Conservation (phyloP, 2,329 filamentous ascomycete species). For the Sphaerulina populicola region DNA sequence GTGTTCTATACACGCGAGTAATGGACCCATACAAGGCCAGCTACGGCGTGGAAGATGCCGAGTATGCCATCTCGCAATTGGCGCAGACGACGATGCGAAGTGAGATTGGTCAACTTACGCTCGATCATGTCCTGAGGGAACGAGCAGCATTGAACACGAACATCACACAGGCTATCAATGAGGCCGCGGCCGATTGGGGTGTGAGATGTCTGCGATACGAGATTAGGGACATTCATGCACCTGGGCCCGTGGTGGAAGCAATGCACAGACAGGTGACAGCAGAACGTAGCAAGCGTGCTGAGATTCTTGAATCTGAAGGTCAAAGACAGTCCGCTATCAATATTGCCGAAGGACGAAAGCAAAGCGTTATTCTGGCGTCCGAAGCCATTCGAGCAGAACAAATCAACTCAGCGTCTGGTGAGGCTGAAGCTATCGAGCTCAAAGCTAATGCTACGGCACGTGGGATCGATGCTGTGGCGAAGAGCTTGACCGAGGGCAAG, state of each 20-base stretch:
- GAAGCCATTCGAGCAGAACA: conserved; percentile 84
- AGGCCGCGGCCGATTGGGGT: conserved; percentile 93
- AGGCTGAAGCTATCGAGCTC: conserved; percentile 84
- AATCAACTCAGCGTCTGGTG: conserved; percentile 86
- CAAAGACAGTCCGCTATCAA: conserved; percentile 97
- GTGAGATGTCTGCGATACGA: conserved; percentile 94
- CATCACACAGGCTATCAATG: conserved; percentile 98
- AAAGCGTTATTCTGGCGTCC: conserved; percentile 90
- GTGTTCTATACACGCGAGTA: conserved; percentile 88
- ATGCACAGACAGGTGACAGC: conserved; percentile 99
- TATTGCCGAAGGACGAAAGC: conserved; percentile 94
- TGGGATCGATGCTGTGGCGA: conserved; percentile 79
- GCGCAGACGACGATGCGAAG: conserved; percentile 98
- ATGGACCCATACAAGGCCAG: conserved; percentile 98
- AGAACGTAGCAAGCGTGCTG: conserved; percentile 91
- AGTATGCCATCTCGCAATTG: conserved; percentile 96
- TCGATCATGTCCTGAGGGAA: conserved; percentile 97
- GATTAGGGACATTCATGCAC: conserved; percentile 95
- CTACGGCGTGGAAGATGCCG: conserved; percentile 96
- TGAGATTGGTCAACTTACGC: conserved; percentile 90
- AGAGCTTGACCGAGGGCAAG: conserved; percentile 53
- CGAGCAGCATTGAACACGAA: conserved; percentile 92
- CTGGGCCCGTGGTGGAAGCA: conserved; percentile 83
- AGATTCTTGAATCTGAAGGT: conserved; percentile 94
- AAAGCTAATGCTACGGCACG: conserved; percentile 77